Evolutionary conservation across 2,329 filamentous ascomycete genomes (phyloP), one percentile per base, ranked within the genome.

Genomic region (Botrytis pseudocinerea): DNA sequence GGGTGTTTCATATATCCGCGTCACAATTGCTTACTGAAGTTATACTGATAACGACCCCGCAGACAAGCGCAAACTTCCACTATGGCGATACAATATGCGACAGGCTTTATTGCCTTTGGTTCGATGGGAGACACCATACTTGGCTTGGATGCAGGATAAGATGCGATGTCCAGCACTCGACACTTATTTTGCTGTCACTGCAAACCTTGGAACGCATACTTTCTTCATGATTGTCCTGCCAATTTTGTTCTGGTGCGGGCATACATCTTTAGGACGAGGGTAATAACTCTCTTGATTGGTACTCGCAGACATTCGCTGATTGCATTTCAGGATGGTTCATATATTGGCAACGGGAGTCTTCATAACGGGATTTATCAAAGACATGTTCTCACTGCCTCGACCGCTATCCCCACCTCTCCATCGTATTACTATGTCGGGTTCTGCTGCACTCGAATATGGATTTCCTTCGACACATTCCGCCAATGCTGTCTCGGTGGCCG

Each of bases 181-280:
- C 83, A 93, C 93, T 75, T 99, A 98, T 85, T 99, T 99, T 83
- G 95, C 96, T 69, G 93, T 97, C 77, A 97, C 95, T 0, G 96
- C 96, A 76, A 99, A 98, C 82, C 88, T 98, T 72, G 94, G 96
- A 77, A 99, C 96, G 0, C 96, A 99, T 83, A 99, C 96, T 0
- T 98, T 98, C 85, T 99, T 98, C 86, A 98, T 98, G 95, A 88
- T 97, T 77, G 92, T 94, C 73, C 85, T 99, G 79, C 96, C 96
- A 9, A 93, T 98, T 76, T 88, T 97, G 78, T 98, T 98, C 85
- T 99, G 96, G 96, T 97, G 94, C 80, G 95, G 95, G 71, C 93
- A 95, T 83, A 91, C 92, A 61, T 90, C 88, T 76, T 88, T 97
- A 77, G 96, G 94, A 72, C 92, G 96, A 85, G 95, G 92, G 93